Conservation (phyloP, 331 rosid species). For the Phaseolus coccineus region DNA sequence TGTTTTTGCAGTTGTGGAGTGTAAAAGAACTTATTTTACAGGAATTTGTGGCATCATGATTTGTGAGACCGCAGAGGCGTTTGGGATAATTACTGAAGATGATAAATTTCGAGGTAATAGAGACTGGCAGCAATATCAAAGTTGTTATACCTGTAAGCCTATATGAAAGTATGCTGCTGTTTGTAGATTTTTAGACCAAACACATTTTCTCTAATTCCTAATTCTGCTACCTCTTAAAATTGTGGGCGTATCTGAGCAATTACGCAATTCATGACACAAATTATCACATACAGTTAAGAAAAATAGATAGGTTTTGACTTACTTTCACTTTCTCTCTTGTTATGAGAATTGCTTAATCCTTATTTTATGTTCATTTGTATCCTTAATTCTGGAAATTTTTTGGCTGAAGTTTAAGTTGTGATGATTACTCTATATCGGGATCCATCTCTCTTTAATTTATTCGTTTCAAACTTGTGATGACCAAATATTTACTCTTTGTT, state of each 20-base stretch:
- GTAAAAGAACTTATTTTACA: conserved; percentile 63
- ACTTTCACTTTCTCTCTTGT: background rate
- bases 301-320: conserved; percentile 2
- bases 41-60: conserved; percentile 80
- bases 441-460: conserved; percentile 19
- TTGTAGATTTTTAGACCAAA: background rate
- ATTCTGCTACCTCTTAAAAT: background rate
- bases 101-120: conserved; percentile 68
- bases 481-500: conserved; percentile 30
- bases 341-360: background rate
- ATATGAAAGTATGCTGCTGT: background rate
- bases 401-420: conserved; percentile 24
- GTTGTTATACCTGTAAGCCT: conserved; percentile 21
- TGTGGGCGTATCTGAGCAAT: background rate
- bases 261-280: background rate
- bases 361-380: background rate
- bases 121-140: conserved; percentile 17
- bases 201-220: background rate
- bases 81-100: conserved; percentile 75
- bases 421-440: background rate
- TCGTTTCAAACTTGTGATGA: conserved; percentile 4
- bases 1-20: conserved; percentile 69
- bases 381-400: background rate
- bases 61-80: conserved; percentile 82
- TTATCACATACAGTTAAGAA: background rate